A percentile compares a stretch with the other conserved stretches of the same genome.
Evolutionary conservation across 2,329 filamentous ascomycete genomes (phyloP).

Genomic region (Trichophyton mentagrophytes): DNA sequence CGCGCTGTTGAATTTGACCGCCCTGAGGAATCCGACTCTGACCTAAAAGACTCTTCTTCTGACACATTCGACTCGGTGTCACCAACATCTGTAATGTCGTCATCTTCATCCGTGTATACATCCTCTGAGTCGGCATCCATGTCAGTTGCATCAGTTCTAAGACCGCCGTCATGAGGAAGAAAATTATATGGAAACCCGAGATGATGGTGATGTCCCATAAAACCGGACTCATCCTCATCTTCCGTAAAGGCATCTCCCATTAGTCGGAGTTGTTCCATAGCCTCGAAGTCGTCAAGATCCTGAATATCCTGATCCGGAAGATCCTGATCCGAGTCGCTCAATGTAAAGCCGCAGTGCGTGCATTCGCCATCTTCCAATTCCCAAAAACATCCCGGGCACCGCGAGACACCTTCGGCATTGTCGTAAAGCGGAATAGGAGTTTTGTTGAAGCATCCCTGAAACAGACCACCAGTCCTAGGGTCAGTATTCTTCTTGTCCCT

Average conservation of each 20-base stretch:
- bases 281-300: not conserved
- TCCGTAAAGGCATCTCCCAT: not conserved
- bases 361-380: slow-evolving; percentile 52
- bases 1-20: not conserved
- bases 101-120: no score
- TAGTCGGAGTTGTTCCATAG: not conserved
- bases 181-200: not conserved
- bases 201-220: not conserved
- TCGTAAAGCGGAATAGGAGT: slow-evolving; percentile 39
- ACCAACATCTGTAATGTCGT: no score
- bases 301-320: not conserved
- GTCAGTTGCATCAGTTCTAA: no score
- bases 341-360: slow-evolving; percentile 42
- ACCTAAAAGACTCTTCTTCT: not conserved
- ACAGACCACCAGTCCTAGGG: slow-evolving; percentile 43
- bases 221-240: not conserved
- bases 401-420: slow-evolving; percentile 46
- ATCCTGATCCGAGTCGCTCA: slow-evolving; percentile 14
- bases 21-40: not conserved
- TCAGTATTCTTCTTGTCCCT: slow-evolving; percentile 45
- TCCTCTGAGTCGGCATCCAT: no score
- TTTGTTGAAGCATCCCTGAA: slow-evolving; percentile 46
- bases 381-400: slow-evolving; percentile 51
- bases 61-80: not conserved
- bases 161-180: no score